Base-by-base conservation (phyloP, 805 yeast species). In the Yamadazyma endophytica region DNA sequence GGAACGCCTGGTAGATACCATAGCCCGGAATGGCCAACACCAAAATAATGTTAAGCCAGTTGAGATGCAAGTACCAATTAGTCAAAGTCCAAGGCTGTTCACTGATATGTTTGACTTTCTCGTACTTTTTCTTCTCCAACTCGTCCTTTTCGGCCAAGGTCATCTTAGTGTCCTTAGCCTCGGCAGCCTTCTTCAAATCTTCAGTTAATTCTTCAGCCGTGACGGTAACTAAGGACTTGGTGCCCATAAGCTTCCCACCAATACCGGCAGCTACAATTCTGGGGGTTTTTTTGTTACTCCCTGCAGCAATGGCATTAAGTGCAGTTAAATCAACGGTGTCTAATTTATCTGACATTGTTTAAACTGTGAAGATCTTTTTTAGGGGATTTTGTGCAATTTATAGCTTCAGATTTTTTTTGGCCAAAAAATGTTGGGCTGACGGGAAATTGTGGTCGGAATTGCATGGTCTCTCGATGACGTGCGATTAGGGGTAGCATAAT, bases 271-370 rank as follows among this genome's bases (percentile, higher is more conserved):
- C 88, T 28, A 82, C 90, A 31, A 82, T 77, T 58, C 90, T 73
- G 31, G 76, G 77, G 34, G 68, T 67, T 47, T 75, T 71, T 53
- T 78, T 81, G 65, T 82, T 77, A 33, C 85, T 75, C 43, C 94
- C 94, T 8, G 92, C 83, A 12, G 94, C 94, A 39, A 84, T 71
- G 28, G 85, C 77, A 56, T 82, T 83, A 38, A 88, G 86, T 33
- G 74, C 64, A 26, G 78, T 73, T 43, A 84, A 68, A 53, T 84
- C 88, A 31, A 79, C 70, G 15, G 39, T 36, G 28, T 46, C 50
- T 23, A 40, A 33, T 15, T 45, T 27, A 31, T 44, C 49, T 16
- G 41, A 16, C 46, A 36, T 41, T 12, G 17, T 23, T 17, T n/a
- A n/a, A n/a, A n/a, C n/a, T n/a, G n/a, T n/a, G n/a, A n/a, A n/a